Evolutionary conservation across 257 asterid genomes (phyloP).

Genomic region (Fraxinus cuspidata): DNA sequence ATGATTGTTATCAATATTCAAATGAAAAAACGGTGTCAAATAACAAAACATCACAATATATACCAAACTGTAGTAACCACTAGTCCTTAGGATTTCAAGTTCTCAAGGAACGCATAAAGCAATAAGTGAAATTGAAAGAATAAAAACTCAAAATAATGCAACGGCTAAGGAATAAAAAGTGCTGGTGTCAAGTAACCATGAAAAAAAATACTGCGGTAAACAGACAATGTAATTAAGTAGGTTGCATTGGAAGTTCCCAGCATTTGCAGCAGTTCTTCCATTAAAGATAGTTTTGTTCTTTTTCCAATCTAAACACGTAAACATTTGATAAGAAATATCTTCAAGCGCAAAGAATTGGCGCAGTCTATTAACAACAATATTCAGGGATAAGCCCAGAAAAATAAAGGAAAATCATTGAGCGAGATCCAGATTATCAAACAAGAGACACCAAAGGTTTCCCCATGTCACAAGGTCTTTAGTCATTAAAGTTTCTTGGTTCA

Average conservation of each 20-base stretch:
- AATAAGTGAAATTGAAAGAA: conserved; percentile 8
- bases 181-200: not conserved
- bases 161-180: not conserved
- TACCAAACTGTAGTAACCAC: conserved; percentile 6
- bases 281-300: not conserved
- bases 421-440: not conserved
- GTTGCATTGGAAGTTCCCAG: not conserved
- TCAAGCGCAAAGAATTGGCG: not conserved
- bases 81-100: not conserved
- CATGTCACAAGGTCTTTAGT: not conserved
- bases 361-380: not conserved
- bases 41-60: not conserved
- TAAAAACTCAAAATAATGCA: not conserved
- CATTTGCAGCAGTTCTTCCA: not conserved
- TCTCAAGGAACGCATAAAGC: conserved; percentile 11
- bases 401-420: not conserved
- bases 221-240: not conserved
- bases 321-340: not conserved
- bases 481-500: not conserved
- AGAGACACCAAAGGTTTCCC: not conserved
- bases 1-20: conserved; percentile 26
- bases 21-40: conserved; percentile 9
- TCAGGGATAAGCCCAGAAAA: not conserved
- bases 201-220: not conserved
- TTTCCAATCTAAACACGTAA: not conserved